A percentile compares a stretch with the other conserved stretches of the same genome.
Conservation (phyloP, 345 rosid genomes). For the Salix arbutifolia region DNA sequence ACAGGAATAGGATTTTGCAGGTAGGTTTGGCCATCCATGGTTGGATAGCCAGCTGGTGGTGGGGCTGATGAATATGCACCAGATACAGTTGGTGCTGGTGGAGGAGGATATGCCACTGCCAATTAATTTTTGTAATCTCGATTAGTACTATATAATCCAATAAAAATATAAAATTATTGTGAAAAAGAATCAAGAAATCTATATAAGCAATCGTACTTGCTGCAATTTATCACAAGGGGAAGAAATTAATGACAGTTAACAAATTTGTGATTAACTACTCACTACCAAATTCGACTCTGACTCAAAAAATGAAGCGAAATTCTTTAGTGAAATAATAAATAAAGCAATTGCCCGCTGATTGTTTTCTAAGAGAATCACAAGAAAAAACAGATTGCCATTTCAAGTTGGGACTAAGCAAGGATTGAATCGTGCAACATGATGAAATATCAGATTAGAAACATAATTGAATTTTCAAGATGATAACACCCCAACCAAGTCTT, state of each 20-base stretch:
- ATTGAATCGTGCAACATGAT: too few species aligned
- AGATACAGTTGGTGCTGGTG: not conserved
- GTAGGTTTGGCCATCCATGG: conserved; percentile 23
- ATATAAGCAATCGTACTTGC: not conserved
- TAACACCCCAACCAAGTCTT: too few species aligned
- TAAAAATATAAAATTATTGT: not conserved
- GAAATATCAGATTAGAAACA: too few species aligned
- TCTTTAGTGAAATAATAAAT: too few species aligned
- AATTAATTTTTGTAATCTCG: not conserved
- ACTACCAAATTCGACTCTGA: too few species aligned
- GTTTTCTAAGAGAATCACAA: too few species aligned
- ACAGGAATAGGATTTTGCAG: conserved; percentile 22
- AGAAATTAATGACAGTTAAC: not conserved
- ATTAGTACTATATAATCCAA: not conserved
- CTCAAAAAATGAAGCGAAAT: not conserved
- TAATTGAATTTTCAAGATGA: too few species aligned
- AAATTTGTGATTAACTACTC: not conserved
- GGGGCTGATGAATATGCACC: conserved; percentile 30
- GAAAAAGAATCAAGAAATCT: not conserved
- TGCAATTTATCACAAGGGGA: not conserved
- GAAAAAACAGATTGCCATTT: too few species aligned
- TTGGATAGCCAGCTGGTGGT: conserved; percentile 55
- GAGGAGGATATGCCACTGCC: conserved; percentile 3
- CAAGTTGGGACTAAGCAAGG: too few species aligned
- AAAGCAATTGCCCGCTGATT: too few species aligned